These are phyloP conservation scores for Mycosarcoma mackinlayi DNA, from an alignment of 1,284 basidiomycete species.

Conservation along the genomic window DNA sequence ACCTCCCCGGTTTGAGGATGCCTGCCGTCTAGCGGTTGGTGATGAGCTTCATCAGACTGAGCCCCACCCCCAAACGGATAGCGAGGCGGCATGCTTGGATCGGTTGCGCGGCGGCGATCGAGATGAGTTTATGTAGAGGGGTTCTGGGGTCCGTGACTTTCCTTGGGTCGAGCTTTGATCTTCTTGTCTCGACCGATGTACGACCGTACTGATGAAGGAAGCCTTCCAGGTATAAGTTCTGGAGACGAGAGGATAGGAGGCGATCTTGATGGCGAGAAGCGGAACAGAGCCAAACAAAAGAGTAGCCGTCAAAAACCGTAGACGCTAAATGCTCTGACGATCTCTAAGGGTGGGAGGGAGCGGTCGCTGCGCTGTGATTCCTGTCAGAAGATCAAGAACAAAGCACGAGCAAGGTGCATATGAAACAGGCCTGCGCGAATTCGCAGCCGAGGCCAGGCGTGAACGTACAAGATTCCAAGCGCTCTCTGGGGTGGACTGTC, in stretches of 20 bases:
- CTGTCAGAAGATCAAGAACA: neutral
- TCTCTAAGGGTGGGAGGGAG: no score
- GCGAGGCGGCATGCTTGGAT: conserved; percentile 32
- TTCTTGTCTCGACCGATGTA: neutral
- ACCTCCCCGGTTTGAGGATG: conserved; percentile 27
- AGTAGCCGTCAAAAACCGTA: no score
- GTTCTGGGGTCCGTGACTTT: no score
- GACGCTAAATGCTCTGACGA: neutral
- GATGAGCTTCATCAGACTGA: conserved; percentile 23
- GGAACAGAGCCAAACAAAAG: no score
- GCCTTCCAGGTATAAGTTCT: neutral
- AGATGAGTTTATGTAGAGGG: conserved; percentile 11
- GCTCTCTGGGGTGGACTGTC: no score
- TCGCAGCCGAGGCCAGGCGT: no score
- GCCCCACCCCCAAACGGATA: conserved; percentile 32
- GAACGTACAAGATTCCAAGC: no score
- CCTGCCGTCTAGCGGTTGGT: conserved; percentile 13
- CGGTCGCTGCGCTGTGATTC: neutral
- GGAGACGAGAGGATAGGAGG: neutral
- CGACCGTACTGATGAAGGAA: conserved; percentile 6
- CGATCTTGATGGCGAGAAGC: neutral
- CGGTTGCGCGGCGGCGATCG: conserved; percentile 12
- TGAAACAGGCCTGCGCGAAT: neutral
- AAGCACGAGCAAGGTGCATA: neutral
- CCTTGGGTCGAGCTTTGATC: no score